A percentile compares a stretch with the other conserved stretches of the same genome.
These are phyloP conservation scores for Pyrenula aspistea DNA, from an alignment of 495 filamentous ascomycete genomes.

Conservation along the genomic window DNA sequence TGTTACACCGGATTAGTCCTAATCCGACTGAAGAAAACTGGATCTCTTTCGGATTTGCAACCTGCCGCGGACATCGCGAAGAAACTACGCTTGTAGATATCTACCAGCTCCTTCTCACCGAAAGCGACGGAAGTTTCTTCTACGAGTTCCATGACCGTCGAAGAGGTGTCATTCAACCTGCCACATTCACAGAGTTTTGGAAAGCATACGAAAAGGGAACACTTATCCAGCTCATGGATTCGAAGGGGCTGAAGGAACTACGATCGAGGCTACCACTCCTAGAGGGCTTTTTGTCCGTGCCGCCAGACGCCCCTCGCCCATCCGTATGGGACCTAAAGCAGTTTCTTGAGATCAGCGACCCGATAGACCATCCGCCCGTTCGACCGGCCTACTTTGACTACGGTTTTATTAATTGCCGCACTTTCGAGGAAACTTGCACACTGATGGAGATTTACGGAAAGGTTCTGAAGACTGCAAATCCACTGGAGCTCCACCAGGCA, in stretches of 20 bases:
- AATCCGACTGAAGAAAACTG: conserved; percentile 8
- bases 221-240: conserved; percentile 21
- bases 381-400: conserved; percentile 14
- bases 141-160: conserved; percentile 11
- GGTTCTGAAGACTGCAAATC: conserved; percentile 13
- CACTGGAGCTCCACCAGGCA: conserved; percentile 16
- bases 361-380: conserved; percentile 12
- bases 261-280: conserved; percentile 13
- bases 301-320: conserved; percentile 8
- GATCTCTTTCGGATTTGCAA: conserved; percentile 17
- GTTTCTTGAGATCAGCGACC: conserved; percentile 15
- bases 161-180: conserved; percentile 9
- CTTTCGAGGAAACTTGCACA: conserved; percentile 19
- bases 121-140: conserved; percentile 11
- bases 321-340: conserved; percentile 21
- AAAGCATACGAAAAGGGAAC: conserved; percentile 18
- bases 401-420: conserved; percentile 17
- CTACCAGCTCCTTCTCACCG: conserved; percentile 14
- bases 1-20: conserved; percentile 3
- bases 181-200: conserved; percentile 10
- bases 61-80: conserved; percentile 12
- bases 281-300: conserved; percentile 13
- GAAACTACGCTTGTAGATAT: conserved; percentile 14
- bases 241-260: conserved; percentile 14
- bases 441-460: conserved; percentile 18